Conservation (phyloP, 805 yeast species). For the Yamadazyma kitorensis region DNA sequence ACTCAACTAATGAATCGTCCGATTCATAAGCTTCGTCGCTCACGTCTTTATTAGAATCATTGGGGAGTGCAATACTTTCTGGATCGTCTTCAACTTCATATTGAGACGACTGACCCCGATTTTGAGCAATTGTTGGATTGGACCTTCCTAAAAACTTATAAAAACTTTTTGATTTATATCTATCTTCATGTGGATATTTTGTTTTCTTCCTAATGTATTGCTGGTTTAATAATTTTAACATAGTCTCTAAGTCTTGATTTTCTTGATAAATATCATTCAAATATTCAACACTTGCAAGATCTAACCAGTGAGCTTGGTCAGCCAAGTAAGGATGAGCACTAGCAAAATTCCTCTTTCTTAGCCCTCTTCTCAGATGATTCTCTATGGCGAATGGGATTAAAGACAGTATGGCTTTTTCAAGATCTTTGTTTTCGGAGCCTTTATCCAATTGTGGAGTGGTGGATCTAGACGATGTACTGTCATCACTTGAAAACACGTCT, state of each 20-base stretch:
- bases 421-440: conserved; percentile 9
- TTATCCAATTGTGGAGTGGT: no score
- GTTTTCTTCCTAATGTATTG: conserved; percentile 29
- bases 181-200: conserved; percentile 37
- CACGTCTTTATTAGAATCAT: neutral
- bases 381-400: conserved; percentile 7
- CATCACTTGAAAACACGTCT: no score
- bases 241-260: conserved; percentile 28
- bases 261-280: conserved; percentile 39
- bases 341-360: conserved; percentile 39
- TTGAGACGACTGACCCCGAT: neutral
- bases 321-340: conserved; percentile 44
- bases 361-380: conserved; percentile 10
- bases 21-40: conserved; percentile 4
- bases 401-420: conserved; percentile 10
- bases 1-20: conserved; percentile 2
- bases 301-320: conserved; percentile 44
- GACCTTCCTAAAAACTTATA: conserved; percentile 31
- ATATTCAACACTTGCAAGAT: conserved; percentile 31
- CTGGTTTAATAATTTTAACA: conserved; percentile 34
- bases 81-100: conserved; percentile 1
- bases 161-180: conserved; percentile 36
- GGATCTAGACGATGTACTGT: no score
- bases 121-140: conserved; percentile 2
- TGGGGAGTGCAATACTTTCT: no score